phyloP scores from a whole-genome alignment of 2,329 filamentous ascomycete genomes.

The Xylariaceae sp. region DNA sequence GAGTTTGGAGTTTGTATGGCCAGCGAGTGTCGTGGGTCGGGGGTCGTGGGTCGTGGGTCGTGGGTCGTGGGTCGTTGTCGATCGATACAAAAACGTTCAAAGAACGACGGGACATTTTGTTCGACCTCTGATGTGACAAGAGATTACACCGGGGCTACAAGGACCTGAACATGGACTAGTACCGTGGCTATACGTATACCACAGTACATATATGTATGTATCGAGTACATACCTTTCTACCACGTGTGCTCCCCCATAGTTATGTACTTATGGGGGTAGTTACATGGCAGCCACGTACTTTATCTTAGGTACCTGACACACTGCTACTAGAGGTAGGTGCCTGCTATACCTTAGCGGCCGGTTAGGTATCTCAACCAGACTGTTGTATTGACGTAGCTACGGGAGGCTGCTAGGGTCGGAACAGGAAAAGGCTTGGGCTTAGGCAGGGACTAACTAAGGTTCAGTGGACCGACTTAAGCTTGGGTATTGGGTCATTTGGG shows the following conservation, averaged over 20 bases:
- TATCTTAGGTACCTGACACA: background rate
- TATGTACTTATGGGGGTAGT: too few species aligned
- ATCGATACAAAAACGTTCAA: slow-evolving; percentile 27
- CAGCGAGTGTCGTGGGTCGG: slow-evolving; percentile 22
- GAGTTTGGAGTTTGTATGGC: slow-evolving; percentile 23
- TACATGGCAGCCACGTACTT: background rate
- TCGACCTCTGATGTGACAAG: slow-evolving; percentile 24
- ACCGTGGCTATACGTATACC: slow-evolving; percentile 10
- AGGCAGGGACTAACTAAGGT: background rate
- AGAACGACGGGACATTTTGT: slow-evolving; percentile 25
- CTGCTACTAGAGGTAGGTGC: background rate
- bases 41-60: slow-evolving; percentile 24
- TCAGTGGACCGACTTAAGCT: background rate
- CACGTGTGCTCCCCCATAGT: too few species aligned
- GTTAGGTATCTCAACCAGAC: background rate
- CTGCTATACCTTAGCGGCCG: background rate
- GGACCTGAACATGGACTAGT: slow-evolving; percentile 11
- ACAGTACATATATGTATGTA: too few species aligned
- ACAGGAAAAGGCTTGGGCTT: background rate
- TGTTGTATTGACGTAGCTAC: background rate
- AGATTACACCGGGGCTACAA: slow-evolving; percentile 24
- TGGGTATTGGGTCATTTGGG: background rate
- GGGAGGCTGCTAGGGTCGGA: background rate
- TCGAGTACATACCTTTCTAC: too few species aligned
- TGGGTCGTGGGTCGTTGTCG: slow-evolving; percentile 26